A percentile compares a stretch with the other conserved stretches of the same genome.
Evolutionary conservation across 2,329 filamentous ascomycete genomes (phyloP).

Genomic region (Pyrenophora teres): DNA sequence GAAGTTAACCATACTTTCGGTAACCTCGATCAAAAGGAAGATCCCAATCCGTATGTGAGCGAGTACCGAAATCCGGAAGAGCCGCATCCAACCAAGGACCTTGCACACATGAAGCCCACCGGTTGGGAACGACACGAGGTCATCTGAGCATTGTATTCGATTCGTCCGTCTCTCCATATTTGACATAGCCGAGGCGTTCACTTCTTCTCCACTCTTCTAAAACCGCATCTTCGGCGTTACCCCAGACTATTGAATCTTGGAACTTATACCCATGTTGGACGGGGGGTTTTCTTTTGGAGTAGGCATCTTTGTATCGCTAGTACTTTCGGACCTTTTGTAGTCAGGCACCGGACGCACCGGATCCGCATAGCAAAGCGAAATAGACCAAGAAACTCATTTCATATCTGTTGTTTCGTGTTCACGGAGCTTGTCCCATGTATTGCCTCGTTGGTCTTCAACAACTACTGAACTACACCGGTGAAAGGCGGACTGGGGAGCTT

Average conservation of each 20-base stretch:
- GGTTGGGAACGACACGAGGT: constrained; percentile 83
- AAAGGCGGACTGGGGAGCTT: neutral
- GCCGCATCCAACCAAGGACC: constrained; percentile 72
- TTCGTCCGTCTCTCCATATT: neutral
- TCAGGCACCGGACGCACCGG: neutral
- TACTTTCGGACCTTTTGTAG: constrained; percentile 3
- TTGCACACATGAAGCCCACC: constrained; percentile 65
- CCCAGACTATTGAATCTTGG: neutral
- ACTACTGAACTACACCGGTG: neutral
- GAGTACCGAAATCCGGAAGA: constrained; percentile 72
- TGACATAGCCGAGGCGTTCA: neutral
- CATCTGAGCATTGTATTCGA: constrained; percentile 23
- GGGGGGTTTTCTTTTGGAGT: neutral
- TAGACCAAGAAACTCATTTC: neutral
- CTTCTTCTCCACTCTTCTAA: constrained; percentile 14
- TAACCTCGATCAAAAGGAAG: constrained; percentile 81
- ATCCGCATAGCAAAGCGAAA: constrained; percentile 1
- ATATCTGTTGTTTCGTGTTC: neutral
- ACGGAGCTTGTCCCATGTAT: neutral
- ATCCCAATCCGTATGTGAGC: constrained; percentile 91
- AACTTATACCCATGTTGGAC: constrained; percentile 9
- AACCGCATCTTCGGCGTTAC: constrained; percentile 12
- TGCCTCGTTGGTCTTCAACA: neutral
- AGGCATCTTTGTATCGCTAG: constrained; percentile 1
- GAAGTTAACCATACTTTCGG: constrained; percentile 96